Conservation (phyloP, 352 stramenopile genomes). For the Phytophthora brassicae region DNA sequence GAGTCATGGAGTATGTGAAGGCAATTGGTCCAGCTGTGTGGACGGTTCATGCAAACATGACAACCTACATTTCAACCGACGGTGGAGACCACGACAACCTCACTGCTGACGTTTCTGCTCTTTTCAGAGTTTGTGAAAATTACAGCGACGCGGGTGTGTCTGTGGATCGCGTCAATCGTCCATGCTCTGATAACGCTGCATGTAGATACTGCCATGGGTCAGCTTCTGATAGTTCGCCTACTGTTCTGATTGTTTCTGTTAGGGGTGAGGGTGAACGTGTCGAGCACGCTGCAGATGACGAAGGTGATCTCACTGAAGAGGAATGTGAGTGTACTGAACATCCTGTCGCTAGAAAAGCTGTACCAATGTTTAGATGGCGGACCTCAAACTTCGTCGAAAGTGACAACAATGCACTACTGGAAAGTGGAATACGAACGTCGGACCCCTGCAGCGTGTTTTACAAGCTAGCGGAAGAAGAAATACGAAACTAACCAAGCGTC, state of each 20-base stretch:
- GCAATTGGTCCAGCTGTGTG: not conserved
- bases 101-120: no score
- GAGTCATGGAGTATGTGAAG: not conserved
- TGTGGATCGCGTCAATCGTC: not conserved
- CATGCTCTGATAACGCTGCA: not conserved
- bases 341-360: not conserved
- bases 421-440: not conserved
- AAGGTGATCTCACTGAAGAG: not conserved
- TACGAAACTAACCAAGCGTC: not conserved
- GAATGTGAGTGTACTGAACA: not conserved
- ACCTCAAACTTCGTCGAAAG: not conserved
- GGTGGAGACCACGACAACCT: no score
- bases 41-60: conserved; percentile 1
- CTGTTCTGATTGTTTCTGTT: no score
- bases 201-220: not conserved
- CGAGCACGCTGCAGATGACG: not conserved
- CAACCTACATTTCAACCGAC: not conserved
- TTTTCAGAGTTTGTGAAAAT: no score
- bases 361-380: not conserved
- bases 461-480: not conserved
- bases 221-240: no score
- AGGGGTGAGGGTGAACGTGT: not conserved
- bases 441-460: not conserved
- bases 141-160: no score
- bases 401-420: not conserved